Evolutionary conservation across 108 stramenopile species (phyloP).

Genomic region (Fragilaria crotonensis): DNA sequence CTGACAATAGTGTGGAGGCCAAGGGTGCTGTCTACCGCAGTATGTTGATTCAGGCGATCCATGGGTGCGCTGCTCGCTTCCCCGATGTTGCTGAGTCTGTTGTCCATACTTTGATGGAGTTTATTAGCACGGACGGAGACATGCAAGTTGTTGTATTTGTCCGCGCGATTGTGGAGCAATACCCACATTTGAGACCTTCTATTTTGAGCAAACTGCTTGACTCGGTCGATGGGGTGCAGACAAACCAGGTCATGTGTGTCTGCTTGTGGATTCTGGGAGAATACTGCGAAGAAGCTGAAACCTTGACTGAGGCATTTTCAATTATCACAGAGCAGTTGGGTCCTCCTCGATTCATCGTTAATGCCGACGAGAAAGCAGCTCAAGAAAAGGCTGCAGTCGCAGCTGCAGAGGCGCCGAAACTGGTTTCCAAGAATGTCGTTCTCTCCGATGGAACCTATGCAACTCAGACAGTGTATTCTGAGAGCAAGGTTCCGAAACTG

Average conservation of each 20-base stretch:
- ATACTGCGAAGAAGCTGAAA: slow-evolving; percentile 77
- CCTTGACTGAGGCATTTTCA: slow-evolving; percentile 73
- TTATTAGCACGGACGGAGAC: slow-evolving; percentile 82
- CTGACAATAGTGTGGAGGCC: slow-evolving; percentile 65
- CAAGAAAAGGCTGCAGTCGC: slow-evolving; percentile 50
- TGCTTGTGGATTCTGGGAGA: slow-evolving; percentile 99
- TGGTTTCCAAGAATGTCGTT: slow-evolving; percentile 93
- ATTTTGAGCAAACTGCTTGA: slow-evolving; percentile 87
- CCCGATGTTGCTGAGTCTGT: slow-evolving; percentile 93
- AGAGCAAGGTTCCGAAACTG: slow-evolving; percentile 34
- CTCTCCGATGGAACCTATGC: slow-evolving; percentile 98
- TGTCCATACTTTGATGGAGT: slow-evolving; percentile 94
- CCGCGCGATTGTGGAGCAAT: slow-evolving; percentile 94
- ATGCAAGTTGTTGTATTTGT: slow-evolving; percentile 96
- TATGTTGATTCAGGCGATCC: slow-evolving; percentile 93
- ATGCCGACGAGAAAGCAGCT: slow-evolving; percentile 55
- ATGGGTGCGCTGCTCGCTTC: slow-evolving; percentile 92
- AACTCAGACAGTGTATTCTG: slow-evolving; percentile 85
- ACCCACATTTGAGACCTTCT: slow-evolving; percentile 80
- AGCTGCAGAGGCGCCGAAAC: slow-evolving; percentile 56
- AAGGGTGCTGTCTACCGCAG: slow-evolving; percentile 89
- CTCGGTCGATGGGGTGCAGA: slow-evolving; percentile 75
- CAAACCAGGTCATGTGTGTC: slow-evolving; percentile 87
- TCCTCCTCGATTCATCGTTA: slow-evolving; percentile 64
- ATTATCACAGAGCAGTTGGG: slow-evolving; percentile 68